Base-by-base conservation (phyloP, 257 asterid genomes). In the Penstemon barbatus region DNA sequence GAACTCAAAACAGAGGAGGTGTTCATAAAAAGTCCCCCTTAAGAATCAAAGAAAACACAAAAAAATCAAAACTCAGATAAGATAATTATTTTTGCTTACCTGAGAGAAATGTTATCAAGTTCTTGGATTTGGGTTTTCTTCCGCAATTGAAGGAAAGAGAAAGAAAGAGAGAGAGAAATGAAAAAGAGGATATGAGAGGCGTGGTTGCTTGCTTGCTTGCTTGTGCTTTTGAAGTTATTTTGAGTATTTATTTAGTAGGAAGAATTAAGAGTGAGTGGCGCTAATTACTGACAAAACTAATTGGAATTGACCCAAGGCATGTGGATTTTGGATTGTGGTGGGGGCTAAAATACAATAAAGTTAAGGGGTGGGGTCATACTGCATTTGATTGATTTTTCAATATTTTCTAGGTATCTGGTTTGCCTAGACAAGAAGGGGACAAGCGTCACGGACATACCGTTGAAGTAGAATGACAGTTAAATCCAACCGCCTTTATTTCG, bases 381-480 rank as follows among this genome's bases (percentile, higher is more conserved):
- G 51, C 53, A 15, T 25, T n/a, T 15, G 48, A 33, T 42, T 51
- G 3, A 7, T n/a, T n/a, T 51, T 7, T 10, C 6, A 36, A 6
- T 33, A 63, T 19, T 63, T 43, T 36, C 8, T 54, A 45, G 70
- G 11, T 61, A 41, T 50, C 70, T 48, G 15, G 8, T 66, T 74
- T 75, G 90, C 73, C 75, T 19, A 68, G 68, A 63, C 66, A 67
- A 18, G 15, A 36, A 46, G 64, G 73, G 63, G 79, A 73, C 91
- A 78, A 66, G 60, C 58, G 91, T 86, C 94, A 83, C 96, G 85
- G 87, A 72, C 71, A 83, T 78, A 72, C 90, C 85, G 90, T 86
- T 81, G 83, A 74, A 56, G 51, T 72, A 81, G 66, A 85, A 54
- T 46, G 82, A 84, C 89, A 49, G 74, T 73, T 80, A 51, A 58